phyloP scores from a whole-genome alignment of 225 moss, liverwort and hornwort species.

The Marchantia polymorpha region DNA sequence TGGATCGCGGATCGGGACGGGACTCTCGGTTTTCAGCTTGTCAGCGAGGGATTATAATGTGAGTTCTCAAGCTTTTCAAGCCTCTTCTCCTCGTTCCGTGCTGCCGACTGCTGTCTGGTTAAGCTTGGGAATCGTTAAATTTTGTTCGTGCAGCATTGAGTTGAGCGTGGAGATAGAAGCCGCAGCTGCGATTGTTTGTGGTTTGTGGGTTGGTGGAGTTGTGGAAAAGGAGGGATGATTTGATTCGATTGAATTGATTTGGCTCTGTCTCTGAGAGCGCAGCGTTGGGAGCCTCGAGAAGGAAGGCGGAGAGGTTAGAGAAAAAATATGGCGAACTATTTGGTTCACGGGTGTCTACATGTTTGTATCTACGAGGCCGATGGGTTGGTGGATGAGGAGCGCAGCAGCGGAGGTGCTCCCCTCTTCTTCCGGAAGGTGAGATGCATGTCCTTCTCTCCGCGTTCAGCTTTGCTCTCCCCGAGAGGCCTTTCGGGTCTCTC shows the following conservation, averaged over 20 bases:
- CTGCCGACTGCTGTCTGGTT: not conserved
- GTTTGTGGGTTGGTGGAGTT: not conserved
- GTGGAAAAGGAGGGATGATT: not conserved
- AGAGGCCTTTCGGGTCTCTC: not conserved
- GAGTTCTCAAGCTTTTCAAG: not conserved
- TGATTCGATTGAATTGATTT: not conserved
- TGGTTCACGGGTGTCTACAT: constrained; percentile 74
- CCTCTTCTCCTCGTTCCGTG: not conserved
- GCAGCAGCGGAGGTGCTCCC: constrained; percentile 48
- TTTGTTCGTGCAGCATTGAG: not conserved
- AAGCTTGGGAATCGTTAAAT: not conserved
- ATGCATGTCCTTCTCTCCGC: not conserved
- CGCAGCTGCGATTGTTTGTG: not conserved
- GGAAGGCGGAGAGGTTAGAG: not conserved
- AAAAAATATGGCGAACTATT: constrained; percentile 56
- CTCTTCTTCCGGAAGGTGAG: constrained; percentile 48
- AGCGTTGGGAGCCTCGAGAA: not conserved
- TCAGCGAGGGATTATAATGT: not conserved
- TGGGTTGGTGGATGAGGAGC: constrained; percentile 45
- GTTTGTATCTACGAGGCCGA: constrained; percentile 59
- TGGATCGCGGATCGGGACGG: not conserved
- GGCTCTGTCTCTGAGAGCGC: not conserved
- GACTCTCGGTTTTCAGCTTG: not conserved
- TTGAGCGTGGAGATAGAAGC: not conserved
- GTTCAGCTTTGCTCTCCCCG: not conserved